These are phyloP conservation scores for Dionaea muscipula DNA, from an alignment of 179 eudicot species.

Conservation along the genomic window DNA sequence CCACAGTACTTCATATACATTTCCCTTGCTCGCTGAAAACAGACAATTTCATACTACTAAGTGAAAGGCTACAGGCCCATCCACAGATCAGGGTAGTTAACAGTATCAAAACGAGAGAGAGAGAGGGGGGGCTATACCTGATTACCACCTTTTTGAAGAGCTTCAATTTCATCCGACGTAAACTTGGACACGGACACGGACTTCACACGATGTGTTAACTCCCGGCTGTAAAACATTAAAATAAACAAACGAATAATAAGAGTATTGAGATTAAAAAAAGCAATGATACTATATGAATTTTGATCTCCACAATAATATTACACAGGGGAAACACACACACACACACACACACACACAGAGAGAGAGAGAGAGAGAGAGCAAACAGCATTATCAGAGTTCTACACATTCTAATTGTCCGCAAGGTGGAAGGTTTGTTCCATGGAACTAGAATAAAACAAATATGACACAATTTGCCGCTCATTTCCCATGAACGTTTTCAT, in stretches of 20 bases:
- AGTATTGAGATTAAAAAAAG: not conserved
- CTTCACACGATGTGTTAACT: conserved; percentile 97
- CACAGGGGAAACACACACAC: no score
- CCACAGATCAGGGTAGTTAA: not conserved
- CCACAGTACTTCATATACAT: conserved; percentile 68
- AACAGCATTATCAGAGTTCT: no score
- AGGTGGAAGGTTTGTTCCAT: no score
- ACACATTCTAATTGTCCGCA: no score
- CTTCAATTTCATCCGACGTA: conserved; percentile 81
- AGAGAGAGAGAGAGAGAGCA: no score
- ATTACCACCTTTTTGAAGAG: conserved; percentile 91
- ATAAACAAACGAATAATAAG: not conserved
- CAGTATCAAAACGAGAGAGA: not conserved
- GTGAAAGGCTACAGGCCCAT: not conserved
- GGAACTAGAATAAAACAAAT: no score
- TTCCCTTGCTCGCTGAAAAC: conserved; percentile 79
- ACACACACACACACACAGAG: no score
- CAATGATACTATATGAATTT: not conserved
- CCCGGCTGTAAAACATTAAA: conserved; percentile 48
- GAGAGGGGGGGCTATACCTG: conserved; percentile 37
- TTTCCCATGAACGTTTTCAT: no score
- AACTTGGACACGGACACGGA: conserved; percentile 96
- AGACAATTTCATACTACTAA: conserved; percentile 1
- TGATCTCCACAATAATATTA: no score
- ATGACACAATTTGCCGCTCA: no score